These are phyloP conservation scores for Boletus mariae DNA, from an alignment of 1,284 basidiomycete genomes.

Conservation along the genomic window DNA sequence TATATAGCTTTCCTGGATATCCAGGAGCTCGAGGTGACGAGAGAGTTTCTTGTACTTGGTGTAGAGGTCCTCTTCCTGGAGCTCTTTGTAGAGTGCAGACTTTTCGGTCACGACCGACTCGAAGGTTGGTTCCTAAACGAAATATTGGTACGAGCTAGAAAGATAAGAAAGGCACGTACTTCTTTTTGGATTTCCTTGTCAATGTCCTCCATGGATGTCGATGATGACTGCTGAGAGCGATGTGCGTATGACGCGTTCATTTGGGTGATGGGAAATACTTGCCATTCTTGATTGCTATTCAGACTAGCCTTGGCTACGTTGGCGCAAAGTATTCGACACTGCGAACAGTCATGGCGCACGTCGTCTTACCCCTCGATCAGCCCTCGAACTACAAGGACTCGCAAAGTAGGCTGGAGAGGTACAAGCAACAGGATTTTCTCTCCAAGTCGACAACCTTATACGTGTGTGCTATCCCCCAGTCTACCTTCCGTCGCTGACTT, in stretches of 20 bases:
- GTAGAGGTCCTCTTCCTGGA: conserved; percentile 92
- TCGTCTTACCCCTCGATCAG: conserved; percentile 81
- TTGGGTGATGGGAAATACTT: conserved; percentile 25
- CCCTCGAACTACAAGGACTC: conserved; percentile 96
- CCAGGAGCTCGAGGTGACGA: conserved; percentile 89
- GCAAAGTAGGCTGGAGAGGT: conserved; percentile 71
- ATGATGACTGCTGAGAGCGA: conserved; percentile 16
- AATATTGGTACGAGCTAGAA: neutral
- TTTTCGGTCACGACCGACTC: conserved; percentile 86
- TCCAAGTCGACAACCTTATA: conserved; percentile 75
- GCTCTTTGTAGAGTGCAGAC: conserved; percentile 76
- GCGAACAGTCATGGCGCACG: conserved; percentile 71
- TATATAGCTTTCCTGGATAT: conserved; percentile 97
- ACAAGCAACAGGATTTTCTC: conserved; percentile 67
- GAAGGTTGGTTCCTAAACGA: conserved; percentile 81
- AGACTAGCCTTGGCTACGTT: neutral
- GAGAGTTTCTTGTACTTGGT: conserved; percentile 94
- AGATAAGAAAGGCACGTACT: conserved; percentile 43
- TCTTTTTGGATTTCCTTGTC: conserved; percentile 83
- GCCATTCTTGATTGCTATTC: conserved; percentile 16
- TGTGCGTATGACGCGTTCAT: conserved; percentile 33
- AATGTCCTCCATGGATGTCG: conserved; percentile 63
- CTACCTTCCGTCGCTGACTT: conserved; percentile 1
- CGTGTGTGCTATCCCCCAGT: conserved; percentile 41
- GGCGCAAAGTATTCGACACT: neutral